Base-by-base conservation (phyloP, 352 stramenopile species). In the Globisporangium perplexum region DNA sequence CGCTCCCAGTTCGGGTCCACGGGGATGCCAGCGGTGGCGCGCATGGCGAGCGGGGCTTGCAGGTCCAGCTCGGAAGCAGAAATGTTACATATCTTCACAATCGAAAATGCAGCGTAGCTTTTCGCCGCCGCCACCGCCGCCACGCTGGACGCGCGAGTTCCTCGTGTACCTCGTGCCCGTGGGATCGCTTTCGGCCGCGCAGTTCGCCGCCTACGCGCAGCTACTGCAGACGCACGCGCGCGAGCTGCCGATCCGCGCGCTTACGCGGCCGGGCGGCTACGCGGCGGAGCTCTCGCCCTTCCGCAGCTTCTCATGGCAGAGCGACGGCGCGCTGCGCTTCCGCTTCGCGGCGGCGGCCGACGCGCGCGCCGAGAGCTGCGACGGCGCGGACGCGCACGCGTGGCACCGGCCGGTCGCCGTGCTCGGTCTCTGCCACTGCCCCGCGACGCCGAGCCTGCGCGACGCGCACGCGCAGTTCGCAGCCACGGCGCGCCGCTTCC, bases 111-210 rank as follows among this genome's bases (percentile, higher is more conserved):
- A 30, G 26, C 26, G 26, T 2, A 30, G 26, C 26, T 30, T 5
- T 3, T 39, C 12, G 14, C 33, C 14, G 12, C 30, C 30, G 4
- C 8, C 33, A 12, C 33, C 33, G 14, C 7, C 60, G 45, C 33
- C 68, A 44, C 73, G 68, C 20, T 91, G 81, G 81, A 83, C 67
- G 63, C 74, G 77, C 47, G 69, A 92, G 70, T 76, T 92, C 50
- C 80, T 94, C 56, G 77, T 94, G 54, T 94, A 94, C 60, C 63
- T 91, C 39, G 77, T 87, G 42, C 83, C 83, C 11, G 79, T 92
- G 43, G 83, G 83, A 8, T 69, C 63, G 49, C 86, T 90, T 52
- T 71, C 83, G 4, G 20, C 55, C 14, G 69, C 88, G 48, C 59
- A 81, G 28, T 90, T 86, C 61, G 65, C 72, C 17, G 56, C 57